Conservation (phyloP, 805 yeast genomes). For the Debaryomyces prosopidis region DNA sequence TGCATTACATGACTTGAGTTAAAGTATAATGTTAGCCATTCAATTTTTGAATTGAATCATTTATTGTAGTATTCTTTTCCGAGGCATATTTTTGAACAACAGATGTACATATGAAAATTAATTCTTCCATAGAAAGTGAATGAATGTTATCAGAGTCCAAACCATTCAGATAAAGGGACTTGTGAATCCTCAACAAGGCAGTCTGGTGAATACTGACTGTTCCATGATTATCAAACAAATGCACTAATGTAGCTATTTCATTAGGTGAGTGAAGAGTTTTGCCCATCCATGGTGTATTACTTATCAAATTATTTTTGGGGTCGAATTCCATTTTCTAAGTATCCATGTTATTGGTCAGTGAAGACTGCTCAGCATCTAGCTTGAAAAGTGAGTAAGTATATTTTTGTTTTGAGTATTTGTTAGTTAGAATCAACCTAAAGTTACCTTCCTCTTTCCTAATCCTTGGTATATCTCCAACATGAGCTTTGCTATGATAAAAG, state of each 20-base stretch:
- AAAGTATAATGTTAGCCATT: too few species aligned
- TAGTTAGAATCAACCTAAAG: not conserved
- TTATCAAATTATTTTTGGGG: not conserved
- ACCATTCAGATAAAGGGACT: not conserved
- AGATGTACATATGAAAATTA: not conserved
- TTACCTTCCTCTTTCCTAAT: not conserved
- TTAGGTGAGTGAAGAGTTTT: too few species aligned
- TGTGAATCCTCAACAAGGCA: not conserved
- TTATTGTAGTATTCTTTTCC: too few species aligned
- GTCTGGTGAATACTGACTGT: too few species aligned
- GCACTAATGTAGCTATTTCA: too few species aligned
- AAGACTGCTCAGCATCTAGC: not conserved
- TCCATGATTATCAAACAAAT: too few species aligned
- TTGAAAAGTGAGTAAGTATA: not conserved
- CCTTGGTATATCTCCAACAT: not conserved
- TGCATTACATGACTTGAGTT: too few species aligned
- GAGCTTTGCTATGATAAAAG: not conserved
- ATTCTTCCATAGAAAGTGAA: not conserved
- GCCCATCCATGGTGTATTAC: too few species aligned
- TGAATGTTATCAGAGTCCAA: not conserved
- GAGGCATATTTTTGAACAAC: too few species aligned
- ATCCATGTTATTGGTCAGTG: constrained; percentile 2
- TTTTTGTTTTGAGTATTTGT: not conserved
- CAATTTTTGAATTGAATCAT: too few species aligned
- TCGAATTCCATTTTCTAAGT: not conserved